These are phyloP conservation scores for Xylariales sp. DNA, from an alignment of 2,329 filamentous ascomycete species.

Conservation along the genomic window DNA sequence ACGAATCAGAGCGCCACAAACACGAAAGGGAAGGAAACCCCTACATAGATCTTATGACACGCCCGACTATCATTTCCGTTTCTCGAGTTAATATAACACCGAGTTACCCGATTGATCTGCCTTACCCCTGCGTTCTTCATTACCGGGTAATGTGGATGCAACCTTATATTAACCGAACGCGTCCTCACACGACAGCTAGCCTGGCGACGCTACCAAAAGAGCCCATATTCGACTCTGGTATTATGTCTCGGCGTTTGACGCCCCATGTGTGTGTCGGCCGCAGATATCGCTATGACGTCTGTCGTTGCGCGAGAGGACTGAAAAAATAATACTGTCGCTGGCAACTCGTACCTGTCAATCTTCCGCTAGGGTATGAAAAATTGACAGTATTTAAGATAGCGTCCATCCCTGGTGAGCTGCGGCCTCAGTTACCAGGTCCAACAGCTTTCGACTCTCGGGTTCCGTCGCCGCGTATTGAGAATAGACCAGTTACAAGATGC, in stretches of 20 bases:
- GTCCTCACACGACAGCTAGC: slow-evolving; percentile 14
- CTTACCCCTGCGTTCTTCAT: slow-evolving; percentile 5
- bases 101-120: slow-evolving; percentile 28
- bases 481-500: slow-evolving; percentile 24
- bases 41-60: background rate
- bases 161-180: slow-evolving; percentile 30
- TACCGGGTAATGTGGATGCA: slow-evolving; percentile 31
- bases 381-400: slow-evolving; percentile 13
- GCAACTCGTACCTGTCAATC: background rate
- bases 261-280: background rate
- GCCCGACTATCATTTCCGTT: slow-evolving; percentile 21
- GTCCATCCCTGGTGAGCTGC: background rate
- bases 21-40: background rate
- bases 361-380: too few relatives aligned
- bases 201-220: background rate
- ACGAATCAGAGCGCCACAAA: background rate
- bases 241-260: background rate
- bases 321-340: background rate
- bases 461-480: background rate
- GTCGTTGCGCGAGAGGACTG: background rate
- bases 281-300: background rate
- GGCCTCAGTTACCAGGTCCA: background rate
- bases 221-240: background rate
- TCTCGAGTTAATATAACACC: slow-evolving; percentile 12
- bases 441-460: background rate